Base-by-base conservation (phyloP, 441 rosid species). In the Geranium incanum region DNA sequence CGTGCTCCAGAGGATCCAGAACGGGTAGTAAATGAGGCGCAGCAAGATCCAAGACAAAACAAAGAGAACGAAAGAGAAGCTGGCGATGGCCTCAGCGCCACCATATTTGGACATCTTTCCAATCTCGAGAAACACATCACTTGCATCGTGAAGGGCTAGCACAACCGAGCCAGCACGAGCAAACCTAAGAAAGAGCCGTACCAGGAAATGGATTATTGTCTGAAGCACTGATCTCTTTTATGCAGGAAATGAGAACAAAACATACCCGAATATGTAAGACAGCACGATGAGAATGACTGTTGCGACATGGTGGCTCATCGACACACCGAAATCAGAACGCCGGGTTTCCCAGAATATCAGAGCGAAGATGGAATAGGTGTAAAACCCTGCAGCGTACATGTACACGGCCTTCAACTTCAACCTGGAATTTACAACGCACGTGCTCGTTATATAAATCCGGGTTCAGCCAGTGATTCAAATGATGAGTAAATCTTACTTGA, bases 1-100 rank as follows among this genome's bases (percentile, higher is more conserved):
- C 74, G 99, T 95, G 80, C 99, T 95, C 99, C 99, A 90, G 41
- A 92, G 85, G 69, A 95, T 73, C 97, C 99, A 90, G 80, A 95
- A 95, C 65, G 99, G 99, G 74, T 72, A 95, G 81, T 89, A 95
- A 71, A 90, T 83, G 69, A 95, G 95, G 37, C 99, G 99, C 69
- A 95, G 86, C 72, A 90, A 43, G 80, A 90, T 73, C 97, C 97
- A 95, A 23, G 97, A 90, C 71, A 95, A 67, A 57, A 89, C 97
- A 71, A 95, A 95, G 71, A 87, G 83, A 83, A 89, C 13, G 80
- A 95, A 92, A 12, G 96, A 81, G 65, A 79, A 74, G 82, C 98
- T 89, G 19, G 99, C 97, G 5, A 89, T 66, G 33, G 77, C 78
- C 82, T 95, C 98, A 39, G 96, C 93, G 1, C 95, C 94, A 75